phyloP scores from a whole-genome alignment of 805 yeast species.

The Candida maris region DNA sequence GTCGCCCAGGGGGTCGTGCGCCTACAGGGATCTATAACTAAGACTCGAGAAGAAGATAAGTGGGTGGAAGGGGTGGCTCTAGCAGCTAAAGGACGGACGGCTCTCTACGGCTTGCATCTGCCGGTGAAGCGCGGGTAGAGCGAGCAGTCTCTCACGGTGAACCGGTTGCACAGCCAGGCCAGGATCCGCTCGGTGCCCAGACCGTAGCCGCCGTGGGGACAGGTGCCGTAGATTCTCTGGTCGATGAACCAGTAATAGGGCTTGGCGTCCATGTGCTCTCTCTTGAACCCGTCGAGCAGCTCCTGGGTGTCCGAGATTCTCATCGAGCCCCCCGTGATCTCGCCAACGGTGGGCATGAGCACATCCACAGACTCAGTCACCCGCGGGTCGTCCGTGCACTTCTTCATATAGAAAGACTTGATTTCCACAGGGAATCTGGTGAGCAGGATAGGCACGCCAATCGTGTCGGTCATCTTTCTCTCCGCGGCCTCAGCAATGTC shows the following conservation, averaged over 20 bases:
- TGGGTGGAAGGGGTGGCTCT: too few relatives aligned
- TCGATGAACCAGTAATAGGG: slow-evolving; percentile 96
- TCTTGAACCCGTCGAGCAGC: slow-evolving; percentile 82
- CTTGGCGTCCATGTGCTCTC: slow-evolving; percentile 80
- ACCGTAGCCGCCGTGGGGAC: slow-evolving; percentile 99
- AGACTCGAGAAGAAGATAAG: too few relatives aligned
- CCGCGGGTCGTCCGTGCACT: slow-evolving; percentile 82
- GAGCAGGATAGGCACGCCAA: slow-evolving; percentile 88
- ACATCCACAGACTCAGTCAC: slow-evolving; percentile 99
- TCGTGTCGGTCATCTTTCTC: slow-evolving; percentile 95
- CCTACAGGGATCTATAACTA: too few relatives aligned
- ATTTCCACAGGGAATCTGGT: slow-evolving; percentile 95
- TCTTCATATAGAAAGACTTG: slow-evolving; percentile 97
- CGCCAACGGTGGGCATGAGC: slow-evolving; percentile 98
- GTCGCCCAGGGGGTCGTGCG: too few relatives aligned
- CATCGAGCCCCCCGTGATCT: slow-evolving; percentile 99
- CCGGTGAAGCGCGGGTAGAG: slow-evolving; percentile 97
- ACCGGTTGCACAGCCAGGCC: slow-evolving; percentile 97
- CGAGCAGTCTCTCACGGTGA: slow-evolving; percentile 97
- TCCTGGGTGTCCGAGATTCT: slow-evolving; percentile 83
- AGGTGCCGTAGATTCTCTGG: slow-evolving; percentile 94
- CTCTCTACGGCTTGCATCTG: slow-evolving; percentile 83
- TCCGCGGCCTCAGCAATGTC: slow-evolving; percentile 99
- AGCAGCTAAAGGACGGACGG: too few relatives aligned
- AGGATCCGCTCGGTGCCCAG: slow-evolving; percentile 96